phyloP scores from a whole-genome alignment of 805 yeast genomes.

The Kodamaea hsintzibuensis region DNA sequence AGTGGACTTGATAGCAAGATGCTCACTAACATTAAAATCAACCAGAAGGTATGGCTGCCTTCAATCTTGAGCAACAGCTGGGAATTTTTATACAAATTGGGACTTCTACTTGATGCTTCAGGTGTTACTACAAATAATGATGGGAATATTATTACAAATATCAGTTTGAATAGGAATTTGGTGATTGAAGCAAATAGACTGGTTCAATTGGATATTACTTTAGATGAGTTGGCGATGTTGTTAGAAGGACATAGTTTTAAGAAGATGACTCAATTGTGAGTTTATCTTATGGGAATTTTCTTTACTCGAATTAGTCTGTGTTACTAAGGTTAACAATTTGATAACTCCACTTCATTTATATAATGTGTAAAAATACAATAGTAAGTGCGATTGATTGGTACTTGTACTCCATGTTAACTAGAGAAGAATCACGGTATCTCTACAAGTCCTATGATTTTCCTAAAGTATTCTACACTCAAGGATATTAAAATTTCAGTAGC shows the following conservation, averaged over 20 bases:
- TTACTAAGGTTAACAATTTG: no score
- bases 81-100: conserved; percentile 64
- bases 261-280: conserved; percentile 24
- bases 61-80: conserved; percentile 66
- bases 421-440: no score
- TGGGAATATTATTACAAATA: conserved; percentile 31
- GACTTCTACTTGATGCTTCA: conserved; percentile 51
- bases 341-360: no score
- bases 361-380: no score
- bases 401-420: no score
- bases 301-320: no score
- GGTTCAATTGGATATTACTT: conserved; percentile 51
- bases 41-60: conserved; percentile 58
- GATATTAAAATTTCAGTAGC: no score
- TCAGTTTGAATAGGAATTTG: conserved; percentile 29
- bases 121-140: conserved; percentile 45
- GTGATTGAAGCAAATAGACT: conserved; percentile 47
- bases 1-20: conserved; percentile 39
- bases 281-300: no score
- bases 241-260: conserved; percentile 24
- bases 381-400: no score
- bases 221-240: conserved; percentile 49
- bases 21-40: conserved; percentile 33
- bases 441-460: no score
- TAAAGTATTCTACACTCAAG: no score